phyloP scores from a whole-genome alignment of 1,284 basidiomycete genomes.

The Naganishia sp. region DNA sequence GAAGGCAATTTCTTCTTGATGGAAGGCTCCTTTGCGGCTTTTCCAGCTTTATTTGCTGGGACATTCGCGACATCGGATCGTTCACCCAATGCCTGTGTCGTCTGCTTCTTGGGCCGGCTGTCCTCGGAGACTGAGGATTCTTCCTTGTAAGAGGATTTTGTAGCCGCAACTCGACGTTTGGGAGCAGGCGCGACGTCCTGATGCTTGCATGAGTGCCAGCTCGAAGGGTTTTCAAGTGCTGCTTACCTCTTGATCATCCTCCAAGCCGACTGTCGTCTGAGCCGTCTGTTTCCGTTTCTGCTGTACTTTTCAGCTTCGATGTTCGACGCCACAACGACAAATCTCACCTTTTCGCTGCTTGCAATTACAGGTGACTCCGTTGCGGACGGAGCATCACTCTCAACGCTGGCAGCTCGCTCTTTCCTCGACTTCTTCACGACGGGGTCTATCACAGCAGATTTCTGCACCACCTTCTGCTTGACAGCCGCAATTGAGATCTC shows the following conservation, averaged over 20 bases:
- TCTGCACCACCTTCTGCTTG: slow-evolving; percentile 9
- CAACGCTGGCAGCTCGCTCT: slow-evolving; percentile 2
- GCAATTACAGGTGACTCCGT: slow-evolving; percentile 1
- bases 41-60: slow-evolving; percentile 6
- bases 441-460: not conserved
- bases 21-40: not conserved
- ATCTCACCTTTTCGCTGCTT: slow-evolving; percentile 12
- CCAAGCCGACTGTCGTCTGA: not conserved
- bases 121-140: slow-evolving; percentile 16
- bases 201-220: no score
- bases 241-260: slow-evolving; percentile 13
- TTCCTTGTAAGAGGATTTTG: slow-evolving; percentile 11
- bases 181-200: slow-evolving; percentile 16
- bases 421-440: slow-evolving; percentile 6
- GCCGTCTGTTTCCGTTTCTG: slow-evolving; percentile 21
- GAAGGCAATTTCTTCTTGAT: slow-evolving; percentile 17
- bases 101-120: slow-evolving; percentile 8
- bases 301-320: not conserved
- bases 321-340: not conserved
- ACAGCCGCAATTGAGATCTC: not conserved
- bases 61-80: slow-evolving; percentile 1
- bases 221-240: no score
- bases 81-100: slow-evolving; percentile 1
- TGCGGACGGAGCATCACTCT: slow-evolving; percentile 3
- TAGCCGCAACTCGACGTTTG: slow-evolving; percentile 4